Percentiles rank a stretch among this genome's conserved stretches.
Evolutionary conservation across 495 filamentous ascomycete genomes (phyloP).

Genomic region (Pyrenula massariospora): DNA sequence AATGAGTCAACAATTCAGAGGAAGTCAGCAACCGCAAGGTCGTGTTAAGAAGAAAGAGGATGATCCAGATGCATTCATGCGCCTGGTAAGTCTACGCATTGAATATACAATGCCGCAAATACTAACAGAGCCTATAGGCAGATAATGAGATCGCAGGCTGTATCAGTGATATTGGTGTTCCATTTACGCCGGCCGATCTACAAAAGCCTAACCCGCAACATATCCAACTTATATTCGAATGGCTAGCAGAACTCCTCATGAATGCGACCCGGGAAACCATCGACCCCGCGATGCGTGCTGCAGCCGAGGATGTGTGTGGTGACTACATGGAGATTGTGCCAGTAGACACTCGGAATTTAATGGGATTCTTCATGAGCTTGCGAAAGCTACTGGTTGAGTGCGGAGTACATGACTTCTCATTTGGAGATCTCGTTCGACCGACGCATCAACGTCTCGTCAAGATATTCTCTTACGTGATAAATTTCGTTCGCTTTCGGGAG

Average conservation of each 20-base stretch:
- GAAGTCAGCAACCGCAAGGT: conserved; percentile 44
- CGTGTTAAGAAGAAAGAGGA: conserved; percentile 65
- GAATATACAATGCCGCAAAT: too few species aligned
- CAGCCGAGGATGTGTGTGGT: conserved; percentile 73
- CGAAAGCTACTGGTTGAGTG: conserved; percentile 65
- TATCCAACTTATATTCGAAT: conserved; percentile 93
- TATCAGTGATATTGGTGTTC: conserved; percentile 90
- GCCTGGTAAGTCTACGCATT: conserved; percentile 47
- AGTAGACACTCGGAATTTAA: conserved; percentile 75
- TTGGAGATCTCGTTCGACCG: conserved; percentile 78
- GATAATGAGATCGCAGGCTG: conserved; percentile 91
- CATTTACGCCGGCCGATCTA: conserved; percentile 77
- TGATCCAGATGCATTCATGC: conserved; percentile 79
- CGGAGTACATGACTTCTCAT: conserved; percentile 85
- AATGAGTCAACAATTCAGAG: conserved; percentile 59
- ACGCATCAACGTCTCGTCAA: conserved; percentile 77
- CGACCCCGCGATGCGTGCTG: conserved; percentile 87
- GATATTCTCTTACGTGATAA: conserved; percentile 93
- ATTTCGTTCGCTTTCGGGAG: conserved; percentile 94
- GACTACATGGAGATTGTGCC: conserved; percentile 73
- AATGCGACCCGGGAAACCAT: conserved; percentile 83
- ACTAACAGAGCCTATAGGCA: conserved; percentile 29
- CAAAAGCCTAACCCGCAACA: conserved; percentile 87
- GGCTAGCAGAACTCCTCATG: conserved; percentile 88
- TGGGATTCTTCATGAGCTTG: conserved; percentile 83